phyloP scores from a whole-genome alignment of 257 asterid species.

The Euphrasia confusa region DNA sequence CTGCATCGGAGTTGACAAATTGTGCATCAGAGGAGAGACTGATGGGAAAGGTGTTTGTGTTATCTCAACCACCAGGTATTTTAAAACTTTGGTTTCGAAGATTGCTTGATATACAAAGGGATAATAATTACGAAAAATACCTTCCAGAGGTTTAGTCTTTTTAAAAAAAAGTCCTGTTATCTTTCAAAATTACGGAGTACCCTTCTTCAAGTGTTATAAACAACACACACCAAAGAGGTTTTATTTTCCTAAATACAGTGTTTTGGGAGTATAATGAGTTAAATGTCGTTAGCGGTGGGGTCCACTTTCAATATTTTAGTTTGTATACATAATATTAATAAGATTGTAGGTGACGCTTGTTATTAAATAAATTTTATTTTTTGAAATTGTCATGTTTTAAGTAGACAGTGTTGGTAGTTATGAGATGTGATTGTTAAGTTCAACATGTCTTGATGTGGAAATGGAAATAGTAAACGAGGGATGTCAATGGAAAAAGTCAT shows the following conservation, averaged over 20 bases:
- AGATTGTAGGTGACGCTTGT: no score
- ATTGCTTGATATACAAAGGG: not conserved
- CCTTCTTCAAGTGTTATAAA: not conserved
- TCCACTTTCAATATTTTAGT: no score
- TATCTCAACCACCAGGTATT: conserved; percentile 79
- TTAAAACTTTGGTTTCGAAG: not conserved
- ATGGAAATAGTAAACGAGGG: no score
- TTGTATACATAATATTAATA: no score
- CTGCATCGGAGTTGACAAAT: conserved; percentile 57
- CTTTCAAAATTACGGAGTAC: not conserved
- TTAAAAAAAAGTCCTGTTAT: not conserved
- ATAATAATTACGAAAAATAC: not conserved
- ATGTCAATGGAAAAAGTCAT: no score
- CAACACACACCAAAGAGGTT: not conserved
- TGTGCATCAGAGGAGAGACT: conserved; percentile 64
- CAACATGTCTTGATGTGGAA: no score
- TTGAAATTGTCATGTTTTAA: no score
- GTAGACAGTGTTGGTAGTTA: no score
- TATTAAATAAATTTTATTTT: no score
- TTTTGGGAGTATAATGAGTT: no score
- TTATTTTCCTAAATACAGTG: not conserved
- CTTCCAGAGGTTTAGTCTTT: not conserved
- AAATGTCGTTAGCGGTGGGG: no score
- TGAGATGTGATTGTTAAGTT: no score
- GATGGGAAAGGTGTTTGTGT: conserved; percentile 81